Percentiles rank a stretch among this genome's conserved stretches.
These are phyloP conservation scores for Arthrobotrys sinensis DNA, from an alignment of 2,329 filamentous ascomycete genomes.

Conservation along the genomic window DNA sequence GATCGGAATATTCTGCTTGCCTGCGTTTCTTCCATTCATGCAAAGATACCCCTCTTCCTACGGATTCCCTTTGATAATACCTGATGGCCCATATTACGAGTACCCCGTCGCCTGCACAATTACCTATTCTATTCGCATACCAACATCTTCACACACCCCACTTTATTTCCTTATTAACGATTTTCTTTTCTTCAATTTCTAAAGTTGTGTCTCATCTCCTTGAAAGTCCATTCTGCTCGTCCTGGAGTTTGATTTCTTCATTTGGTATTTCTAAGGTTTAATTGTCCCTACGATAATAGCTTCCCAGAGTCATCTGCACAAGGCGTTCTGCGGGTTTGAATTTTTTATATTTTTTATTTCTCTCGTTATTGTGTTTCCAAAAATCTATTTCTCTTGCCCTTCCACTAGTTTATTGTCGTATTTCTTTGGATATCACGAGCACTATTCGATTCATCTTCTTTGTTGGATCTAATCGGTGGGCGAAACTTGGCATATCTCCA, in stretches of 20 bases:
- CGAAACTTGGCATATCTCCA: constrained; percentile 44
- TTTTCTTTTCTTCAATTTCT: constrained; percentile 38
- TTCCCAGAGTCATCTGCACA: constrained; percentile 57
- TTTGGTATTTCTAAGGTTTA: constrained; percentile 60
- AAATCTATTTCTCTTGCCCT: constrained; percentile 48
- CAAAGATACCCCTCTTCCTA: constrained; percentile 59
- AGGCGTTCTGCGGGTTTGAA: constrained; percentile 50
- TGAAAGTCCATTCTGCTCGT: constrained; percentile 19
- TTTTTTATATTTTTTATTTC: constrained; percentile 46
- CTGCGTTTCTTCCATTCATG: constrained; percentile 48
- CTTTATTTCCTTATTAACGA: constrained; percentile 31
- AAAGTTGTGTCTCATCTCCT: constrained; percentile 27
- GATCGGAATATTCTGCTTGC: constrained; percentile 44
- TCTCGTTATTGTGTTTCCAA: constrained; percentile 23
- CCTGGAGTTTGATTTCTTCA: constrained; percentile 59
- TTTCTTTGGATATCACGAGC: constrained; percentile 11
- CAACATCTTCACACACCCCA: constrained; percentile 3
- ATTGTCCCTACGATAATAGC: constrained; percentile 52
- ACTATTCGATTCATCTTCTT: constrained; percentile 27
- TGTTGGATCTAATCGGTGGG: constrained; percentile 38
- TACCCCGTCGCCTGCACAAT: constrained; percentile 30
- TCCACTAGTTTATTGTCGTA: constrained; percentile 25
- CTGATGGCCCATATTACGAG: constrained; percentile 53
- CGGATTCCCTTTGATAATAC: constrained; percentile 57
- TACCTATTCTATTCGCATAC: constrained; percentile 22